phyloP scores from a whole-genome alignment of 805 yeast genomes.

The Lachancea waltii region DNA sequence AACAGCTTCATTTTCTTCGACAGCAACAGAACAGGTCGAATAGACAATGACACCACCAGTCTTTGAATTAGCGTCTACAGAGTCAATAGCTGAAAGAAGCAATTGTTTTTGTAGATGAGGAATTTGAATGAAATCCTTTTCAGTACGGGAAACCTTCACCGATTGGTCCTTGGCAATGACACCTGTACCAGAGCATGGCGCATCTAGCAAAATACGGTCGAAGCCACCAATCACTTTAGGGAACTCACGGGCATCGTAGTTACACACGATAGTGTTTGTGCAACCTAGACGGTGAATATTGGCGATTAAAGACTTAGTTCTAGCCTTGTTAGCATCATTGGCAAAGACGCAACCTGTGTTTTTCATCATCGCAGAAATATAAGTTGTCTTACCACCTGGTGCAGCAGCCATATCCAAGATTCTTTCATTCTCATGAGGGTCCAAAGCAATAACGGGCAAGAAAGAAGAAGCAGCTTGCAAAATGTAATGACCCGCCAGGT shows the following conservation, averaged over 20 bases:
- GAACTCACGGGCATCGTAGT: constrained; percentile 97
- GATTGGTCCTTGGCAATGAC: constrained; percentile 96
- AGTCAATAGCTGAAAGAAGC: constrained; percentile 89
- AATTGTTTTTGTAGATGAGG: constrained; percentile 96
- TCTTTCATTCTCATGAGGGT: constrained; percentile 96
- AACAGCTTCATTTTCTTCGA: constrained; percentile 97
- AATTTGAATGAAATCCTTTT: constrained; percentile 91
- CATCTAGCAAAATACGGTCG: constrained; percentile 90
- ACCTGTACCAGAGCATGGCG: constrained; percentile 99
- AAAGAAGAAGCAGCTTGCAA: constrained; percentile 98
- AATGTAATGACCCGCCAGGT: constrained; percentile 94
- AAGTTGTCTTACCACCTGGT: constrained; percentile 98
- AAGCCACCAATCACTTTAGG: constrained; percentile 98
- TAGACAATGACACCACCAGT: constrained; percentile 94
- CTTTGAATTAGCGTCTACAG: constrained; percentile 86
- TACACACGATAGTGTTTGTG: constrained; percentile 91
- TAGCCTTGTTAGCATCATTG: constrained; percentile 91
- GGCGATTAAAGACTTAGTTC: constrained; percentile 94
- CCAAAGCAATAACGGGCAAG: constrained; percentile 94
- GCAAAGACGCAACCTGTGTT: constrained; percentile 97
- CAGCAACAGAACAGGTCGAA: constrained; percentile 97
- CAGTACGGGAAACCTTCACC: constrained; percentile 89
- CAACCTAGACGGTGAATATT: constrained; percentile 97
- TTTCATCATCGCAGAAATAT: constrained; percentile 92
- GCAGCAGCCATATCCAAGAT: constrained; percentile 98